Percentiles rank a stretch among this genome's conserved stretches.
These are phyloP conservation scores for Xylariaceae sp. DNA, from an alignment of 2,329 filamentous ascomycete species.

Conservation along the genomic window DNA sequence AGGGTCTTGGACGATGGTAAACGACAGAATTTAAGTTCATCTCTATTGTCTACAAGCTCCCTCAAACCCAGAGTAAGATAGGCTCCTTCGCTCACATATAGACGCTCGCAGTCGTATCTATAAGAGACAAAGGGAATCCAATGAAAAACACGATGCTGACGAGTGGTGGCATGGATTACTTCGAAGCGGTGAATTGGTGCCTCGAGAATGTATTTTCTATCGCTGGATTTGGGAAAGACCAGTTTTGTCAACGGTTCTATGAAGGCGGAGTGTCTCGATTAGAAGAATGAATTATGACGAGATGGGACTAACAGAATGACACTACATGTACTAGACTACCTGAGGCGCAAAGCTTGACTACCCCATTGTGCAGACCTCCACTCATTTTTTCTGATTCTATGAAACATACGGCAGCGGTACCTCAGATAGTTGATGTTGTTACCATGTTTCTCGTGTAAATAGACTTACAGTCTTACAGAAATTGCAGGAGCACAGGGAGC, in stretches of 20 bases:
- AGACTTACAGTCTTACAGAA: too few species aligned
- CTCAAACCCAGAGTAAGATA: background rate
- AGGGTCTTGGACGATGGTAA: background rate
- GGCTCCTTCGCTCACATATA: background rate
- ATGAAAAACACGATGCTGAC: background rate
- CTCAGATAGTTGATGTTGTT: too few species aligned
- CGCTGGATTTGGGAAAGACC: background rate
- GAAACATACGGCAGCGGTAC: too few species aligned
- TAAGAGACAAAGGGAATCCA: background rate
- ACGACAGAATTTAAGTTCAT: too few species aligned
- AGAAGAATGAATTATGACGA: conserved; percentile 2
- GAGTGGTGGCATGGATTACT: conserved; percentile 1
- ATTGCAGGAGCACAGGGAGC: too few species aligned
- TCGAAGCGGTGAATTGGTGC: conserved; percentile 5
- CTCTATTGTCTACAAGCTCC: too few species aligned
- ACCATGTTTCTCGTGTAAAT: too few species aligned
- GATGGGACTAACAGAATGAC: background rate
- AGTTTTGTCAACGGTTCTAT: conserved; percentile 5
- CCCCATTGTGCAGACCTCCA: too few species aligned
- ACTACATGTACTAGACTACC: background rate
- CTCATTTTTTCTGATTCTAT: too few species aligned
- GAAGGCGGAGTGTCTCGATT: conserved; percentile 4
- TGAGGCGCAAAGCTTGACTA: too few species aligned
- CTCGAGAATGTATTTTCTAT: background rate
- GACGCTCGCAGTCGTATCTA: background rate